Conservation (phyloP, 2,329 filamentous ascomycete species). For the Bisporella sp. region DNA sequence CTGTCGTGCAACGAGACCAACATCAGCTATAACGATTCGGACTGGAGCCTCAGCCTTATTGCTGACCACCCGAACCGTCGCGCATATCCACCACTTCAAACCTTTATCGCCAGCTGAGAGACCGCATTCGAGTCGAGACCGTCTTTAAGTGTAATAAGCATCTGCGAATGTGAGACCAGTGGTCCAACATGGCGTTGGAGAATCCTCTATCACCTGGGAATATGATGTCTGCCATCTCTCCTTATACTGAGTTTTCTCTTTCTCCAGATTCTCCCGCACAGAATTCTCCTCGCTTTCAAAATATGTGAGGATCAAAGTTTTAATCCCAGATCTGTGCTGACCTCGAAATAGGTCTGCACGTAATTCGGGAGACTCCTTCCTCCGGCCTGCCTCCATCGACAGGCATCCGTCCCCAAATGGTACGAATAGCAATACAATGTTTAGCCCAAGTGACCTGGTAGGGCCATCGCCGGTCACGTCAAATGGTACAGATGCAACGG, state of each 20-base stretch:
- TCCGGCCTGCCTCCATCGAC: constrained; percentile 43
- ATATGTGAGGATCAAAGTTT: constrained; percentile 37
- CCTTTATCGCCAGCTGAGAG: too few relatives aligned
- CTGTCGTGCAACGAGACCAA: too few relatives aligned
- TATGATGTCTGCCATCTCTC: constrained; percentile 46
- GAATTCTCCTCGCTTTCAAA: constrained; percentile 38
- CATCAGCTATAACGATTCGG: too few relatives aligned
- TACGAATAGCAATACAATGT: constrained; percentile 32
- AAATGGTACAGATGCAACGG: constrained; percentile 74
- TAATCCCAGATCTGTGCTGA: constrained; percentile 7
- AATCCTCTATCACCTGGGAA: constrained; percentile 56
- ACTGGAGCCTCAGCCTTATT: too few relatives aligned
- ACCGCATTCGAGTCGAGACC: too few relatives aligned
- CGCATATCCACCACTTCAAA: too few relatives aligned
- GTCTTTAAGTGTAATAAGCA: constrained; percentile 1
- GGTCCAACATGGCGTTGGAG: constrained; percentile 47
- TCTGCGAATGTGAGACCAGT: constrained; percentile 13
- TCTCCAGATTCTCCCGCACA: constrained; percentile 44
- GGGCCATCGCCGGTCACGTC: constrained; percentile 82
- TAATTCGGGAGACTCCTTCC: constrained; percentile 37
- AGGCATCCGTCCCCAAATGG: constrained; percentile 22
- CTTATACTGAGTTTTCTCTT: constrained; percentile 47
- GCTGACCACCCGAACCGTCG: too few relatives aligned
- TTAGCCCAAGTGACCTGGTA: constrained; percentile 62
- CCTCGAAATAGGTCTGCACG: constrained; percentile 34